Percentiles rank a stretch among this genome's conserved stretches.
phyloP scores from a whole-genome alignment of 2,329 filamentous ascomycete species.

The Nigrograna mackinnonii region DNA sequence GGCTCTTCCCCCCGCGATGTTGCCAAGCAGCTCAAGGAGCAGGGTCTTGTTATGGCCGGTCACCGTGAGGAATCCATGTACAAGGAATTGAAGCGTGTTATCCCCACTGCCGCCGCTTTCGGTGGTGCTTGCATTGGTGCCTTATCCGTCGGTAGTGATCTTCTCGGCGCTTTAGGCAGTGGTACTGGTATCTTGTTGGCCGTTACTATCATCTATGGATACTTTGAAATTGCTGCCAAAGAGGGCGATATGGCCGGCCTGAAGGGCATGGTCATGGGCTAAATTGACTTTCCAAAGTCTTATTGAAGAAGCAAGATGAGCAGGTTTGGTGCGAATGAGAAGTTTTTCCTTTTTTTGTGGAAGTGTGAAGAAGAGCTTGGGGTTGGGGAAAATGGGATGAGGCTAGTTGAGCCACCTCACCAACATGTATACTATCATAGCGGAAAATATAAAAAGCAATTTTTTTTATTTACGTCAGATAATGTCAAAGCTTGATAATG shows the following conservation, averaged over 20 bases:
- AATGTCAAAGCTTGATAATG: no score
- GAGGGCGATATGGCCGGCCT: constrained; percentile 90
- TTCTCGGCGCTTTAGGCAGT: constrained; percentile 92
- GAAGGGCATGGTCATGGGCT: constrained; percentile 66
- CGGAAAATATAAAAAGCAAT: not conserved
- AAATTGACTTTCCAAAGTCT: no score
- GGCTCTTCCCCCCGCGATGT: constrained; percentile 97
- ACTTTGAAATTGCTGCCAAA: constrained; percentile 99
- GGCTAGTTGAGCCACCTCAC: not conserved
- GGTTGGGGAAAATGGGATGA: not conserved
- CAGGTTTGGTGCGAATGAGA: no score
- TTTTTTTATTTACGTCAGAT: no score
- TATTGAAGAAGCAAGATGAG: no score
- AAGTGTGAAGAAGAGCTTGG: not conserved
- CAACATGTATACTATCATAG: not conserved
- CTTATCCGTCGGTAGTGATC: constrained; percentile 91
- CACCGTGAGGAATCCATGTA: constrained; percentile 99
- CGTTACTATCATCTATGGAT: constrained; percentile 99
- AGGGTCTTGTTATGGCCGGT: constrained; percentile 98
- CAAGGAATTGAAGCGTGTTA: constrained; percentile 99
- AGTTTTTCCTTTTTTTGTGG: no score
- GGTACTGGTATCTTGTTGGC: constrained; percentile 97
- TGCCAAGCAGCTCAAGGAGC: constrained; percentile 99
- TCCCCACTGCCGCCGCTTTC: constrained; percentile 96
- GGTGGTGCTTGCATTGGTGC: constrained; percentile 99